Base-by-base conservation (phyloP, 768 basidiomycete genomes). In the Ephemerocybe angulata region DNA sequence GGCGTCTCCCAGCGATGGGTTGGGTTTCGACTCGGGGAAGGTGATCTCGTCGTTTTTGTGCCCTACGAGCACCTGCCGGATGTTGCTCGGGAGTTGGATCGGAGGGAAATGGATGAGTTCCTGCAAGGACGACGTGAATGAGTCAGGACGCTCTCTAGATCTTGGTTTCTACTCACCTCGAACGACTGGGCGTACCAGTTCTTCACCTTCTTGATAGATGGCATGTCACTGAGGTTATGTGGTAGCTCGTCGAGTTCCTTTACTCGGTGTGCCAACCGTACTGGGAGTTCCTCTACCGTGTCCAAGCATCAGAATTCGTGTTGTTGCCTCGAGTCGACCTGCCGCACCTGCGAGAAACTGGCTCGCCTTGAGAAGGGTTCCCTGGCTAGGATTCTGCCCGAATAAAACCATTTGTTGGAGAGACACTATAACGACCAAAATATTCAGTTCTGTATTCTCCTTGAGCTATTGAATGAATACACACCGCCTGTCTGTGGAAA, bases 131-230 rank as follows among this genome's bases (percentile, higher is more conserved):
- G 24, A 53, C 13, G 21, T 11, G 10, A 27, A 61, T 22, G 60
- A 61, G 58, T 54, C 38, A 40, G 29, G 27, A 22, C 57, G 21
- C 51, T 29, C 33, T 40, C 37, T 21, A 33, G 50, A 25, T 37
- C 24, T 28, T 38, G 27, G 37, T 6, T 44, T 46, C 27, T 17
- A 27, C 85, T 50, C 51, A 95, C 96, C 82, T 98, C 91, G 69
- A 99, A 98, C 15, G 90, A 93, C 75, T 98, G 93, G 0, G 96
- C 96, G 70, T 99, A 99, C 97, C 97, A 99, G 64, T 96, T 88
- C 75, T 94, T 95, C 56, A 99, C 91, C 67, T 90, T 94, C 55
- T 85, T 83, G 60, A 99, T 98, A 35, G 88, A 90, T 0, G 88
- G 85, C 96, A 97, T 97, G 43, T 82, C 82, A 62, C 86, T 87